phyloP scores from a whole-genome alignment of 164 flowering plant species.

The Aristolochia californica region DNA sequence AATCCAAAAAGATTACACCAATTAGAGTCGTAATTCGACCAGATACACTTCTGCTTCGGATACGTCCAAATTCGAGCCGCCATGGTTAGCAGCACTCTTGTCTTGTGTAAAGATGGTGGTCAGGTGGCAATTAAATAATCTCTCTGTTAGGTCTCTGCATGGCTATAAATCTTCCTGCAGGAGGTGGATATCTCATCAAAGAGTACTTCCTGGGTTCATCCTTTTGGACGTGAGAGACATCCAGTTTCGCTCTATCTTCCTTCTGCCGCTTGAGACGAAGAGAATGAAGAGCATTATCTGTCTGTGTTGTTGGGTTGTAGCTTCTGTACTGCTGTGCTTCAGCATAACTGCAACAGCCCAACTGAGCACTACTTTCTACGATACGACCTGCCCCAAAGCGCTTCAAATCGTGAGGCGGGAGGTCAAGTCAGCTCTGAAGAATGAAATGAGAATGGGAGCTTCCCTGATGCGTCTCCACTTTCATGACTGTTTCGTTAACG shows the following conservation, averaged over 20 bases:
- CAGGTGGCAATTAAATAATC: too few species aligned
- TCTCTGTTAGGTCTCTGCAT: too few species aligned
- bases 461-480: conserved; percentile 79
- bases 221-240: background rate
- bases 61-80: too few species aligned
- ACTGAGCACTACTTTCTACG: conserved; percentile 34
- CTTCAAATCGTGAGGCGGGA: conserved; percentile 29
- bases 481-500: conserved; percentile 92
- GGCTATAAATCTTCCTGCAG: too few species aligned
- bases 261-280: background rate
- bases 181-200: too few species aligned
- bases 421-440: conserved; percentile 37
- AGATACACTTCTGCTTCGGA: too few species aligned
- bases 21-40: too few species aligned
- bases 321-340: conserved; percentile 12
- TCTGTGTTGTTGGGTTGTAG: conserved; percentile 2
- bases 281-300: conserved; percentile 1
- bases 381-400: conserved; percentile 40
- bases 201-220: background rate
- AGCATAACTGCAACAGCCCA: conserved; percentile 28
- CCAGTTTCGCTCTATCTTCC: background rate
- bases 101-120: too few species aligned
- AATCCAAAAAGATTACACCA: too few species aligned
- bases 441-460: conserved; percentile 66
- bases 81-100: too few species aligned